phyloP scores from a whole-genome alignment of 1,284 basidiomycete genomes.

The Apiotrichum montevideense region DNA sequence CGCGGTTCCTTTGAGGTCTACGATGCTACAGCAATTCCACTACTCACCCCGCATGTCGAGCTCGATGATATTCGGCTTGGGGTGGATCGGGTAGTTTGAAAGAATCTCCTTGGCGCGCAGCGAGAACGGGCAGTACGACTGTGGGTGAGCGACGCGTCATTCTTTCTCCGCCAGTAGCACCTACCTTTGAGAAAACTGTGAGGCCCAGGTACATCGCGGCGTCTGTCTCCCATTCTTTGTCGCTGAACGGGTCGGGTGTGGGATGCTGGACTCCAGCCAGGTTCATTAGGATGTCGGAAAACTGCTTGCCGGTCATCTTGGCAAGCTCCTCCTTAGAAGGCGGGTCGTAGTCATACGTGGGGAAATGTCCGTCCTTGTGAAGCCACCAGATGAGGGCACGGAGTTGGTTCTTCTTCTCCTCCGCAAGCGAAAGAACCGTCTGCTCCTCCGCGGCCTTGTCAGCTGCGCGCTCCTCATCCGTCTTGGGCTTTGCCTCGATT shows the following conservation, averaged over 20 bases:
- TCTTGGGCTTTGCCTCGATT: slow-evolving; percentile 12
- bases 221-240: slow-evolving; percentile 31
- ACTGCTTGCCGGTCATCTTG: slow-evolving; percentile 27
- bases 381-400: slow-evolving; percentile 38
- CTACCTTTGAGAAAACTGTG: slow-evolving; percentile 45
- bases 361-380: slow-evolving; percentile 35
- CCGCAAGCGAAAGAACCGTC: slow-evolving; percentile 14
- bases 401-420: slow-evolving; percentile 18
- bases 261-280: slow-evolving; percentile 13
- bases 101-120: slow-evolving; percentile 42
- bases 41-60: slow-evolving; percentile 46
- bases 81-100: slow-evolving; percentile 30
- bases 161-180: slow-evolving; percentile 1
- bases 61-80: slow-evolving; percentile 42
- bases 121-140: slow-evolving; percentile 47
- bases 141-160: not conserved
- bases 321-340: slow-evolving; percentile 21
- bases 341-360: slow-evolving; percentile 21
- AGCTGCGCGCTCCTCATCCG: slow-evolving; percentile 32
- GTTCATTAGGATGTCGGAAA: slow-evolving; percentile 28
- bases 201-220: slow-evolving; percentile 31
- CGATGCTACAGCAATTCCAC: no score
- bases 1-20: not conserved
- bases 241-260: slow-evolving; percentile 23
- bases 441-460: slow-evolving; percentile 25